Evolutionary conservation across 2,329 filamentous ascomycete species (phyloP), one percentile per base, ranked within the genome.

Genomic region (Colletotrichum tabaci): DNA sequence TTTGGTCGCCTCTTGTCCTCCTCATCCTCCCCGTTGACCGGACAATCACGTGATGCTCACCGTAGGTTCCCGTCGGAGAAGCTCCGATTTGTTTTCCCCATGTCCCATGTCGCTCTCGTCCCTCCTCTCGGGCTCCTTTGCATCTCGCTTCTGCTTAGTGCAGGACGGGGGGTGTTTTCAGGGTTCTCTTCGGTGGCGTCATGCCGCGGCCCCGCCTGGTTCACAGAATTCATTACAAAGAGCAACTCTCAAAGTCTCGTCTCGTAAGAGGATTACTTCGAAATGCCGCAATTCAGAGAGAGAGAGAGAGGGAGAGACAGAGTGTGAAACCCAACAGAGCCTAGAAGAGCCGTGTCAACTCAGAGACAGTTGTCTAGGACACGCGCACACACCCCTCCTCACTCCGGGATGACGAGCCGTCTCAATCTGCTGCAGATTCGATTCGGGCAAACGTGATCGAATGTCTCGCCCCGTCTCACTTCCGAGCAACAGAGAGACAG

Each of bases 391-490:
- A 1, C 35, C 35, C 35, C 35, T 10, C 35, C 9, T 10, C 35
- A 9, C 30, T 13, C 44, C 58, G 23, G 13, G 44, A 26, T 50
- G 58, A 38, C 46, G 44, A 50, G 44, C 15, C 6, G 12, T 12
- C 7, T 30, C 9, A 38, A 49, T 61, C 44, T 21, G 9, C 58
- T 49, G 7, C 46, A 61, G n/a, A 23, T 4, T 30, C 18, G 21
- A 30, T 16, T 9, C n/a, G 26, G 18, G 50, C 21, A 46, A 46
- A 44, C 58, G 58, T 61, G 44, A 61, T 46, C 44, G 2, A 9
- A 49, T 61, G 44, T 50, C 58, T 61, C n/a, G 44, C 30, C 26
- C 9, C 42, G 60, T 62, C 46, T 50, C 30, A 52, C n/a, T 38
- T 38, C 46, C 15, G 15, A 40, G 46, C 1, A 21, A 44, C 12